A percentile compares a stretch with the other conserved stretches of the same genome.
Conservation (phyloP, 2,329 filamentous ascomycete genomes). For the Cryphonectria nitschkei region DNA sequence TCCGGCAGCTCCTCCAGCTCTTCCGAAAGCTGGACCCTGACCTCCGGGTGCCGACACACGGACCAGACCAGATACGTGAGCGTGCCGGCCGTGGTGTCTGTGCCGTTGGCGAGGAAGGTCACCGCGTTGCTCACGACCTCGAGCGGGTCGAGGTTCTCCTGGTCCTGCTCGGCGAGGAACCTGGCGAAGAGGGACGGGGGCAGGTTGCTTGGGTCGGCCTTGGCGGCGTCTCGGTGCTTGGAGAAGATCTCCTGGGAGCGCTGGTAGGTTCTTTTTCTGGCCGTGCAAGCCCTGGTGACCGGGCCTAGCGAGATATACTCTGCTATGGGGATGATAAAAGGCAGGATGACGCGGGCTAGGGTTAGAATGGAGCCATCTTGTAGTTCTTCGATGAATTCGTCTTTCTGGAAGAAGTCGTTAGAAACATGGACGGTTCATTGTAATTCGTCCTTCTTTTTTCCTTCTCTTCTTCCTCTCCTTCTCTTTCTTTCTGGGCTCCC, state of each 20-base stretch:
- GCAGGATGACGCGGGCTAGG: slow-evolving; percentile 12
- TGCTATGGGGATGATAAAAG: slow-evolving; percentile 17
- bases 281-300: slow-evolving; percentile 4
- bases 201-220: neutral
- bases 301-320: slow-evolving; percentile 20
- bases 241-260: slow-evolving; percentile 15
- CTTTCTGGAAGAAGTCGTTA: slow-evolving; percentile 1
- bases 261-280: slow-evolving; percentile 13
- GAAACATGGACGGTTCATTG: no score
- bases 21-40: slow-evolving; percentile 39
- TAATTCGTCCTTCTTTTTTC: no score
- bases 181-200: slow-evolving; percentile 13
- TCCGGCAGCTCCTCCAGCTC: slow-evolving; percentile 42
- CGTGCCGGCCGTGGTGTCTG: slow-evolving; percentile 54
- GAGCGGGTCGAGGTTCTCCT: slow-evolving; percentile 12
- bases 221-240: slow-evolving; percentile 12
- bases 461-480: no score
- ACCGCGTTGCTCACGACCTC: slow-evolving; percentile 23
- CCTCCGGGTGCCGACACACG: slow-evolving; percentile 37
- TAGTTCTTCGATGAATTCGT: slow-evolving; percentile 11
- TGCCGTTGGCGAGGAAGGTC: slow-evolving; percentile 48
- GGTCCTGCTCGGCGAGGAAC: slow-evolving; percentile 9
- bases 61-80: slow-evolving; percentile 53
- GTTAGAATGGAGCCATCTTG: slow-evolving; percentile 12
- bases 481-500: no score